phyloP scores from a whole-genome alignment of 2,329 filamentous ascomycete species.

The Ophiostoma tasmaniense region DNA sequence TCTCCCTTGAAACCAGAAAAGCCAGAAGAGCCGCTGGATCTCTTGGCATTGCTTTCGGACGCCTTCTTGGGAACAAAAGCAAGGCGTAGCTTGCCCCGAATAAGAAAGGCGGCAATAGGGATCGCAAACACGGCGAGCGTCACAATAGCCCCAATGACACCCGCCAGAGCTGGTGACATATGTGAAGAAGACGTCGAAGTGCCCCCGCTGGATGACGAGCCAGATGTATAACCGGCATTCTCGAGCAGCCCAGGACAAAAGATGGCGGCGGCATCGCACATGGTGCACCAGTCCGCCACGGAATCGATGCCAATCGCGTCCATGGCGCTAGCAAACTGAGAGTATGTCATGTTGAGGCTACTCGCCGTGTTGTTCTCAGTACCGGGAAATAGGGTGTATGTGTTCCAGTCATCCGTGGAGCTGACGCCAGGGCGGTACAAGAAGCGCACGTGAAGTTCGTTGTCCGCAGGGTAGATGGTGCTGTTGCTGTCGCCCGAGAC shows the following conservation, averaged over 20 bases:
- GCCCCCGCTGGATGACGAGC: not conserved
- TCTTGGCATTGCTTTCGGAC: not conserved
- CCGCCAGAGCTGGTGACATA: conserved; percentile 34
- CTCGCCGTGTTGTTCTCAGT: conserved; percentile 30
- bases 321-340: conserved; percentile 33
- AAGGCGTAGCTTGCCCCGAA: conserved; percentile 25
- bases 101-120: conserved; percentile 20
- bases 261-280: conserved; percentile 31
- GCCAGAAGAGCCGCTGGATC: conserved; percentile 22
- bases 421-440: conserved; percentile 36
- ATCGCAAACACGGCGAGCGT: conserved; percentile 29
- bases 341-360: conserved; percentile 31
- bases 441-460: conserved; percentile 47
- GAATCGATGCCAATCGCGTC: conserved; percentile 28
- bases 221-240: not conserved
- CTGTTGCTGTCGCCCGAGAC: conserved; percentile 17
- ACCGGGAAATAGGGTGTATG: conserved; percentile 25
- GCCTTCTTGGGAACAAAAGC: conserved; percentile 18
- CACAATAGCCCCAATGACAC: conserved; percentile 39
- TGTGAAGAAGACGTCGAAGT: not conserved
- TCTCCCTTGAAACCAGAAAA: conserved; percentile 37
- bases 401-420: not conserved
- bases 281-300: conserved; percentile 35
- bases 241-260: conserved; percentile 31
- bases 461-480: conserved; percentile 25